Percentiles rank a stretch among this genome's conserved stretches.
These are phyloP conservation scores for Coemansia sp. DNA, from an alignment of 192 early-diverging fungal species.

Conservation along the genomic window DNA sequence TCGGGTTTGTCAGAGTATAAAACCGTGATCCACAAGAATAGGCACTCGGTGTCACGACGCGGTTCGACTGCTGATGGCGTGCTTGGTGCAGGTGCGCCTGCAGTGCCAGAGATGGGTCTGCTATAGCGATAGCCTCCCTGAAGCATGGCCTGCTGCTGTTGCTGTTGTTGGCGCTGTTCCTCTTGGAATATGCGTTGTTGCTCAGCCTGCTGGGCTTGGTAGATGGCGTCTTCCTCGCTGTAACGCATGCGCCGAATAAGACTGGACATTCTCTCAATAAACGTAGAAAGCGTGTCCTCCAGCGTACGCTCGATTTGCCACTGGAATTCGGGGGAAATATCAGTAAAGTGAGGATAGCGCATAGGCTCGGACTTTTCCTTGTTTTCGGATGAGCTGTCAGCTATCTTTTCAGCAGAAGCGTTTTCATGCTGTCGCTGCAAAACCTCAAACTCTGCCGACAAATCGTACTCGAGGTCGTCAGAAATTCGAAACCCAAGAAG, in stretches of 20 bases:
- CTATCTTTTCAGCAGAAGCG: neutral
- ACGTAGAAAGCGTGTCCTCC: slow-evolving; percentile 53
- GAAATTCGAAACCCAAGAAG: slow-evolving; percentile 58
- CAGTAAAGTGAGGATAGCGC: slow-evolving; percentile 44
- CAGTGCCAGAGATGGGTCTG: slow-evolving; percentile 16
- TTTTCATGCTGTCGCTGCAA: slow-evolving; percentile 33
- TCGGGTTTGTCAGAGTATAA: slow-evolving; percentile 79
- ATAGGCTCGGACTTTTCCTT: neutral
- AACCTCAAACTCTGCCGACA: slow-evolving; percentile 45
- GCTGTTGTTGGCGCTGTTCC: slow-evolving; percentile 45
- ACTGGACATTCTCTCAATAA: slow-evolving; percentile 62
- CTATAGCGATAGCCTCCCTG: slow-evolving; percentile 39
- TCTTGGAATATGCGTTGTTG: slow-evolving; percentile 33
- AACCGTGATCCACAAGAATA: slow-evolving; percentile 71
- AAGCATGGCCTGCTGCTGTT: slow-evolving; percentile 35
- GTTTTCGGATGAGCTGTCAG: slow-evolving; percentile 4
- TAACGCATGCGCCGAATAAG: slow-evolving; percentile 65
- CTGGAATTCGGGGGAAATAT: slow-evolving; percentile 49
- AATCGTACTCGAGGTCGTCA: slow-evolving; percentile 47
- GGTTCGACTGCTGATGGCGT: slow-evolving; percentile 20
- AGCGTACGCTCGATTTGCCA: slow-evolving; percentile 58
- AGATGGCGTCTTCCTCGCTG: slow-evolving; percentile 70
- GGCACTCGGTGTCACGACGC: slow-evolving; percentile 65
- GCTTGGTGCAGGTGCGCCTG: slow-evolving; percentile 7
- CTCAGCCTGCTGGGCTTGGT: slow-evolving; percentile 44